Conservation (phyloP, 2,329 filamentous ascomycete genomes). For the Dothideomycetes sp. region DNA sequence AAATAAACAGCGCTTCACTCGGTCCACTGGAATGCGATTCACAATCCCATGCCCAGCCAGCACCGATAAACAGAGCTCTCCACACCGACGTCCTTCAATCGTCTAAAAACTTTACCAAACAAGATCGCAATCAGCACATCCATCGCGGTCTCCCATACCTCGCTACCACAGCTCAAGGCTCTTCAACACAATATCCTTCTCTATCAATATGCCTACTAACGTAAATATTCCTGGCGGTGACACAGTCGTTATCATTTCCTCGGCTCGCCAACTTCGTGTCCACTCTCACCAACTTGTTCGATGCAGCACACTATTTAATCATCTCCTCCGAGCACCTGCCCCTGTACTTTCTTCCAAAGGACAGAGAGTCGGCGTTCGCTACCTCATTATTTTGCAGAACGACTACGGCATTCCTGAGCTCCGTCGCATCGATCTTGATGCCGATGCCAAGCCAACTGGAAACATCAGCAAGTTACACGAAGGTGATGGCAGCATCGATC, state of each 20-base stretch:
- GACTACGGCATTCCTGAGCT: conserved; percentile 10
- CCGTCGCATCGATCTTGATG: conserved; percentile 16
- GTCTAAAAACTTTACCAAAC: too few relatives aligned
- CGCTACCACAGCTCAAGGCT: too few relatives aligned
- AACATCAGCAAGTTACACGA: not conserved
- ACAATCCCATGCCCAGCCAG: too few relatives aligned
- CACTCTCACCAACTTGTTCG: conserved; percentile 30
- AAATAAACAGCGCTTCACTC: too few relatives aligned
- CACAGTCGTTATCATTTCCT: conserved; percentile 30
- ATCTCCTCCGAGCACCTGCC: not conserved
- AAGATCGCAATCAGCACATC: too few relatives aligned
- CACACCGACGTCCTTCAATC: too few relatives aligned
- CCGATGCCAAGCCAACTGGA: conserved; percentile 15
- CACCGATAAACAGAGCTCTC: too few relatives aligned
- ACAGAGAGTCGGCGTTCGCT: conserved; percentile 17
- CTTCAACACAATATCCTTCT: not conserved
- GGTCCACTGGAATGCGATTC: too few relatives aligned
- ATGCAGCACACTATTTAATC: conserved; percentile 5
- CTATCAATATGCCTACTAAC: not conserved
- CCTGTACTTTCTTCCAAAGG: not conserved
- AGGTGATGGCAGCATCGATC: not conserved
- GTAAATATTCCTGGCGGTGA: conserved; percentile 28
- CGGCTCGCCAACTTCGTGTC: conserved; percentile 29
- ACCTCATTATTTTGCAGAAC: conserved; percentile 18
- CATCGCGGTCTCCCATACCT: too few relatives aligned